Percentiles rank a stretch among this genome's conserved stretches.
Conservation (phyloP, 257 asterid genomes). For the Catharanthus roseus region DNA sequence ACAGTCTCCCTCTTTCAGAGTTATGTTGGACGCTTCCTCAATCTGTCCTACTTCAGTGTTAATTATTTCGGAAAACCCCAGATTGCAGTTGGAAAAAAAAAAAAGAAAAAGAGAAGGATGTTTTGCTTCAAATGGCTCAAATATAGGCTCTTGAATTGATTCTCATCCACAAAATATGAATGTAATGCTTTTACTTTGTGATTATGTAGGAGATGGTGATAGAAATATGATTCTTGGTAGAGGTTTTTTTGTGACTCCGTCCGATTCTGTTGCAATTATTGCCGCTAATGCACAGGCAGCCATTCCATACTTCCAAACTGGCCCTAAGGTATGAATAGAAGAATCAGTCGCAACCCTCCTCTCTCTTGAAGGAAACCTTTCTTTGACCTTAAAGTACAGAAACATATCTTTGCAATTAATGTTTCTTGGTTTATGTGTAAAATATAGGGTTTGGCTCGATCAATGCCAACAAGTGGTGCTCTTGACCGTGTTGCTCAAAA, state of each 20-base stretch:
- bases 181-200: constrained; percentile 9
- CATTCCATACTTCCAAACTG: constrained; percentile 77
- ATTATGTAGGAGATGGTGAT: constrained; percentile 87
- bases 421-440: too few species aligned
- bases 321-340: constrained; percentile 61
- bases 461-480: constrained; percentile 99
- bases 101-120: too few species aligned
- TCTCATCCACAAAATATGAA: not conserved
- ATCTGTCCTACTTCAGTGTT: not conserved
- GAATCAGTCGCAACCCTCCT: not conserved
- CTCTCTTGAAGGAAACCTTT: not conserved
- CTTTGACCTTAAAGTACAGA: not conserved
- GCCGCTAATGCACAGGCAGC: constrained; percentile 91
- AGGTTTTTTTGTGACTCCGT: constrained; percentile 89
- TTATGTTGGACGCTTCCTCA: not conserved
- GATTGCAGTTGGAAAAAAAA: too few species aligned
- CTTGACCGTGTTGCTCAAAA: constrained; percentile 88
- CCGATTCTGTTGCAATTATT: constrained; percentile 94
- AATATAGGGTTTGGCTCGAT: constrained; percentile 91
- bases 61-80: not conserved
- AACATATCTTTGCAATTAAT: not conserved
- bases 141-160: not conserved
- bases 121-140: not conserved
- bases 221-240: constrained; percentile 97
- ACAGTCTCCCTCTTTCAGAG: not conserved